phyloP scores from a whole-genome alignment of 176 grass and related monocot genomes.

The Carex kokanica region DNA sequence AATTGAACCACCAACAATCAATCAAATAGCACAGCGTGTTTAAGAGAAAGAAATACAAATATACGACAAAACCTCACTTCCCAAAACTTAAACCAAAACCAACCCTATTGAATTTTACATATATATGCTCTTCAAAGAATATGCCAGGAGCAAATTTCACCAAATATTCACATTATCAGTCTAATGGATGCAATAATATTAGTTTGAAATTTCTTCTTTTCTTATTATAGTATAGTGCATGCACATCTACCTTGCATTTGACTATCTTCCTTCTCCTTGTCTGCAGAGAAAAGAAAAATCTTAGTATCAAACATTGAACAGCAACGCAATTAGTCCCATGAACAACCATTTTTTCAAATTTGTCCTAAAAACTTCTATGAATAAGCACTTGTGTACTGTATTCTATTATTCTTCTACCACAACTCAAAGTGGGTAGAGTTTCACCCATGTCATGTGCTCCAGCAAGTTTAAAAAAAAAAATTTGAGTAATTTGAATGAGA shows the following conservation, averaged over 20 bases:
- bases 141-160: neutral
- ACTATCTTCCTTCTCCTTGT: slow-evolving; percentile 17
- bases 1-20: slow-evolving; percentile 23
- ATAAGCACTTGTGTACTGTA: neutral
- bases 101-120: slow-evolving; percentile 22
- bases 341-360: neutral
- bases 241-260: slow-evolving; percentile 20
- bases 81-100: slow-evolving; percentile 14
- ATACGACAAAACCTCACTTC: neutral
- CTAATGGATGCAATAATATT: slow-evolving; percentile 2
- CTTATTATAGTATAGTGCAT: slow-evolving; percentile 21
- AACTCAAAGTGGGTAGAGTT: neutral
- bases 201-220: neutral
- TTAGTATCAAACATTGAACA: neutral
- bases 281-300: slow-evolving; percentile 12
- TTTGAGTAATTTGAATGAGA: neutral
- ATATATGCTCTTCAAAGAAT: slow-evolving; percentile 27
- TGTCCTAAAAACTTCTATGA: neutral
- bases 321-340: neutral
- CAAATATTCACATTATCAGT: slow-evolving; percentile 26
- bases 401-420: neutral
- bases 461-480: neutral
- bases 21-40: slow-evolving; percentile 16
- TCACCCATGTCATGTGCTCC: neutral
- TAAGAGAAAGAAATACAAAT: slow-evolving; percentile 12